Evolutionary conservation across 768 basidiomycete species (phyloP).

Genomic region (Lactarius sanguifluus): DNA sequence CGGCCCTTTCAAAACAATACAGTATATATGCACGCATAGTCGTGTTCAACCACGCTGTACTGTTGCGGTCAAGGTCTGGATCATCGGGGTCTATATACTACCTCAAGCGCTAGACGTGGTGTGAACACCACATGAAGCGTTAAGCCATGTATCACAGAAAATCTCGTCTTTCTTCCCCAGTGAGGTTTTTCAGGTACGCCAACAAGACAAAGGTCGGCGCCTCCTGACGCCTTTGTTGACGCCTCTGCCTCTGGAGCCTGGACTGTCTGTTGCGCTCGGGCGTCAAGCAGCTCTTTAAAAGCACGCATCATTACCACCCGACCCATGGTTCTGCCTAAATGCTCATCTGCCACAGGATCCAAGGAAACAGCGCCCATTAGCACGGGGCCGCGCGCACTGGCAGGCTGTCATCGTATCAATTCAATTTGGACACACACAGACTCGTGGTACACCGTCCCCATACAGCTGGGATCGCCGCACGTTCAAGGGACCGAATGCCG

Average conservation of each 20-base stretch:
- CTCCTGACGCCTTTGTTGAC: no score
- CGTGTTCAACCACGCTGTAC: no score
- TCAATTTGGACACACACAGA: background rate
- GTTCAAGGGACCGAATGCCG: background rate
- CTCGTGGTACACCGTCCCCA: background rate
- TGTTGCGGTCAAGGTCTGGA: no score
- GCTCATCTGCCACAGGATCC: background rate
- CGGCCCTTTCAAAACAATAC: no score
- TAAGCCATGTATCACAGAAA: no score
- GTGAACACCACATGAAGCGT: no score
- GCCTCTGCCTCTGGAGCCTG: background rate
- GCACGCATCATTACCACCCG: background rate
- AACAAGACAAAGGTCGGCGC: no score
- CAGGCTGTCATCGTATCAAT: background rate
- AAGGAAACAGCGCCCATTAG: background rate
- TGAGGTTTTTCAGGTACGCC: no score
- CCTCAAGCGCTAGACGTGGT: no score
- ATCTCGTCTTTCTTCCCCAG: no score
- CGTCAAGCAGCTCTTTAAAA: background rate
- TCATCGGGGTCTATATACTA: no score
- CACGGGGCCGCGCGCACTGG: background rate
- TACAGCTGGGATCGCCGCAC: background rate
- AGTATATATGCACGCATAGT: no score
- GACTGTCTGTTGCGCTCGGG: background rate
- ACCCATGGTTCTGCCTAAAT: background rate